Base-by-base conservation (phyloP, 106 monocot species). In the Chionographis japonica region DNA sequence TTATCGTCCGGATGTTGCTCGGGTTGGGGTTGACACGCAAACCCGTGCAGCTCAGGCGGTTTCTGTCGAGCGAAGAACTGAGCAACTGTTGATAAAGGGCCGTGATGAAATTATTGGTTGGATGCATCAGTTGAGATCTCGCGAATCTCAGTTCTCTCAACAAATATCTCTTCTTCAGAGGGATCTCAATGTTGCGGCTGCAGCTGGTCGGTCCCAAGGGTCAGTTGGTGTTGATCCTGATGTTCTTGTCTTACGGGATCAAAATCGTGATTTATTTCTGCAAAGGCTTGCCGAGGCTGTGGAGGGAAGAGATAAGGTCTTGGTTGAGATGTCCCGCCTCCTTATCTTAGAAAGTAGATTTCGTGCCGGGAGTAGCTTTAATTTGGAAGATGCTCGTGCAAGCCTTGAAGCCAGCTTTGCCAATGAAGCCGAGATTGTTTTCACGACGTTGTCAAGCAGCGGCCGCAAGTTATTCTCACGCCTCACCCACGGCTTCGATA, bases 391-490 rank as follows among this genome's bases (percentile, higher is more conserved):
- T 70, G 89, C 87, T 51, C 85, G 92, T 42, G 79, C 92, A n/a
- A 87, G 66, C 14, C 87, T 97, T 27, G 97, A 97, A 83, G 97
- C 92, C 27, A 97, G 92, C 74, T 97, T 97, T 68, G 97, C 97
- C 15, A 97, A 92, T 54, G 97, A 97, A 85, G 97, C 97, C 62
- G 97, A 97, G 56, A 92, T 97, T 65, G 97, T 97, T 56, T 97
- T 97, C 74, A 97, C 97, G 4, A 97, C 97, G 35, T 86, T 97
- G 16, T 97, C 97, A 8, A 97, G 97, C 62, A 92, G 92, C 61
- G 97, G 97, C 0, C 79, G 97, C 36, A 97, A 90, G 77, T 63
- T 97, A 58, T 97, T 97, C 65, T 92, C 97, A 40, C 86, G 89
- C 58, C 85, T 97, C 2, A 80, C 86, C 19, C 97, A 97, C 79